Base-by-base conservation (phyloP, 2,329 filamentous ascomycete species). In the Pseudogymnoascus sp. region DNA sequence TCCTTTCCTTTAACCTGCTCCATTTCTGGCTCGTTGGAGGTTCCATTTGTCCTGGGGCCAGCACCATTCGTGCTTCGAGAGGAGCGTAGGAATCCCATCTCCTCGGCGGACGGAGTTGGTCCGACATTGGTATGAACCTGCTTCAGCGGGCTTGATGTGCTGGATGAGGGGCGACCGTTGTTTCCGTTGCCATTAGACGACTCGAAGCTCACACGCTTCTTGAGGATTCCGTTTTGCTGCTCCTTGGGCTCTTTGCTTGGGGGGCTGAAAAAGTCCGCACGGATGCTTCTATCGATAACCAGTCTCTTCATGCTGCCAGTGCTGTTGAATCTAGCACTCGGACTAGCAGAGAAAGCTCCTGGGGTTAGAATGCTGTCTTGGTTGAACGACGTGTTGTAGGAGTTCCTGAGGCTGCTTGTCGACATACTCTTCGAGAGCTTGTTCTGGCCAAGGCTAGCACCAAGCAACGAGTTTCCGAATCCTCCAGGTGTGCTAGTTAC, bases 191-290 rank as follows among this genome's bases (percentile, higher is more conserved):
- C 75, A 34, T 80, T 82, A 70, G 82, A 83, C 3, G 87, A 86
- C 72, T 96, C 92, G 70, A 97, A 99, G 77, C 92, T 97, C 61
- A 99, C 95, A 62, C 89, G 87, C 80, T 96, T 97, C 67, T 88
- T 88, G 42, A 90, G 76, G 59, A 78, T 76, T 9, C 77, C 69
- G 64, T 75, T 71, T 28, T 56, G 49, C 28, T 56, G 49, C 46
- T 75, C 73, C 70, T 87, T 87, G 61, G 75, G 70, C 69, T 82
- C 80, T 71, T 82, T 85, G 62, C 78, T 81, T 0, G 85, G 84
- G 1, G 84, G 84, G 2, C 81, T 82, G 72, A 88, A 89, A 14
- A 88, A 79, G 69, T 91, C 88, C 64, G 84, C 92, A 62, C 90
- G 85, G 73, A 99, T 82, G 68, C 88, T 89, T 66, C 91, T 88